Evolutionary conservation across 176 grass and related monocot genomes (phyloP), one percentile per base, ranked within the genome.

Genomic region (Aechmea fasciata): DNA sequence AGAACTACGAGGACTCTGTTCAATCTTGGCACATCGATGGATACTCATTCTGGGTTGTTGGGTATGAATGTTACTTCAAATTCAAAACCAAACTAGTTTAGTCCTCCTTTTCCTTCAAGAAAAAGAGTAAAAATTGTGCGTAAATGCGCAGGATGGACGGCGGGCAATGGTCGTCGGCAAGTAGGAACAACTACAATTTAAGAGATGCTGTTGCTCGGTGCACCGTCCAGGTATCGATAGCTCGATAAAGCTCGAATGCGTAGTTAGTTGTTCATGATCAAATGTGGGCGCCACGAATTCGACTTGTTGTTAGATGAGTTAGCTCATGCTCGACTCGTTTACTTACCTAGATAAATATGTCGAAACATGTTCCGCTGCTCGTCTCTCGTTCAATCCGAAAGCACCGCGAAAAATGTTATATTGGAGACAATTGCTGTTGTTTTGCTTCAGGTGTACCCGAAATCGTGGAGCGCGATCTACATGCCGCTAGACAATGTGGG

Each of bases 21-120:
- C 92, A 91, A 71, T 91, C 88, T 5, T 96, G 92, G 92, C 88
- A 96, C 63, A 86, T 96, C 9, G 88, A 91, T 48, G 92, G 92
- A 67, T 91, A 96, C 15, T 79, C 81, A 52, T 96, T 96, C 75
- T 91, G 92, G 92, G 78, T 96, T 67, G 92, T 96, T 3, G 92
- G 92, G 92, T 96, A 91, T 3, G 71, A 2, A 2, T 2, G 24
- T 23, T 71, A 2, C 65, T 52, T 66, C 68, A 53, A 33, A 23
- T 23, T 23, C 22, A 23, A 23, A 23, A 24, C 18, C 61, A 6
- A 41, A 73, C 20, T 9, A 10, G 10, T 61, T 22, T 61, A 18
- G 17, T n/a, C 20, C 9, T 10, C 20, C 17, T 22, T 61, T 20
- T 22, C 15, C n/a, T 19, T 61, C 6, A 22, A 18, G 7, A 61